Base-by-base conservation (phyloP, 208 protist genomes). In the Blechomonas ayalai region DNA sequence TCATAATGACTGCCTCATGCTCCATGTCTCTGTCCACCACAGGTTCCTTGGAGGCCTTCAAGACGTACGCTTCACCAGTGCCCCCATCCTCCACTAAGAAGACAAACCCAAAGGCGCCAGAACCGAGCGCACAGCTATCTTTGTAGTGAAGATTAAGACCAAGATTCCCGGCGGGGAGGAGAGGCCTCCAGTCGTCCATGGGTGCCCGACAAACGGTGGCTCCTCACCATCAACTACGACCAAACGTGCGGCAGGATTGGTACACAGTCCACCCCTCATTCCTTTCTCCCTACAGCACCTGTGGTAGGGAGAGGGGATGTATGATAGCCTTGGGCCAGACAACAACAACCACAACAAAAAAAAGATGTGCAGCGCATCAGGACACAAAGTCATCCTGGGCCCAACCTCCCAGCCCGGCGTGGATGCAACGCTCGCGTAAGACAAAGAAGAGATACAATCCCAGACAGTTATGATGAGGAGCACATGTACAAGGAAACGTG, bases 11-110 rank as follows among this genome's bases (percentile, higher is more conserved):
- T 13, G 52, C 65, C 35, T 85, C 76, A 12, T 19, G 24, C 23
- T 69, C 50, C 10, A 82, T 22, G 10, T 35, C 13, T 20, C 29
- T 25, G 1, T 31, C 23, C 10, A 39, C 33, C 2, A 9, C n/a
- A 8, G 26, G 20, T 12, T 23, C 46, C 19, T 62, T 65, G n/a
- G 51, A 70, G 7, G 62, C 62, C 61, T 90, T 90, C 8, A 90
- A 58, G 3, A 82, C 82, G 22, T 68, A 54, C 6, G 39, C 27
- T 13, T 22, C 10, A 4, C 16, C 22, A 37, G 53, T 40, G 16
- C 50, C 23, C 18, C 31, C 15, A 32, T 76, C 26, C 22, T 67
- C 29, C 9, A 80, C 63, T 24, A 73, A 54, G 24, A 74, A 72
- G 2, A 55, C 51, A 38, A 68, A 53, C 2, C 76, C 76, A 48